These are phyloP conservation scores for Dalbergia oliveri DNA, from an alignment of 306 rosid genomes.

Conservation along the genomic window DNA sequence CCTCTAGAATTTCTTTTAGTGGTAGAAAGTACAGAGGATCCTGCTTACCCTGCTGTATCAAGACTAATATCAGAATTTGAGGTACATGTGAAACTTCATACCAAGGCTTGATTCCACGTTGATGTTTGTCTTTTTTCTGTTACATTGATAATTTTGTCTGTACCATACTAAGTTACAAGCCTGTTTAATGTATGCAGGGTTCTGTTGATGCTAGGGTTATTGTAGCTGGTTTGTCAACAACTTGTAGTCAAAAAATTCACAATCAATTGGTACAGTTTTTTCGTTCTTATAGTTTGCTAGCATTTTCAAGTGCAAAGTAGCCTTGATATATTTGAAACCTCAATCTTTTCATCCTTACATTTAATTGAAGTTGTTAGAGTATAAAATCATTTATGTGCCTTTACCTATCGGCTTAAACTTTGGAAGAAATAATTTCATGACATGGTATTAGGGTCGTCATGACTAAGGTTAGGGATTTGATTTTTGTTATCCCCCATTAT, in stretches of 20 bases:
- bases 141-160: slow-evolving; percentile 5
- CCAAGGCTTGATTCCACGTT: slow-evolving; percentile 34
- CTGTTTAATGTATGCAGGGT: slow-evolving; percentile 61
- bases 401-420: no score
- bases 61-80: slow-evolving; percentile 69
- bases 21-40: slow-evolving; percentile 91
- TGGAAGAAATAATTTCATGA: no score
- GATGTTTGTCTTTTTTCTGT: slow-evolving; percentile 9
- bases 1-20: slow-evolving; percentile 87
- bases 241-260: slow-evolving; percentile 98
- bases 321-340: slow-evolving; percentile 18
- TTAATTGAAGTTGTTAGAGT: neutral
- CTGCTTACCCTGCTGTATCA: slow-evolving; percentile 76
- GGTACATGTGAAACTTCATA: slow-evolving; percentile 56
- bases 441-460: no score
- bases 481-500: no score
- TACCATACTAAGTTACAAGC: slow-evolving; percentile 23
- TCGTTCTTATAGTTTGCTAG: slow-evolving; percentile 15
- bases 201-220: slow-evolving; percentile 79
- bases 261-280: slow-evolving; percentile 79
- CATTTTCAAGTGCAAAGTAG: slow-evolving; percentile 39
- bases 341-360: neutral
- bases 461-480: no score
- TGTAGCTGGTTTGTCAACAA: slow-evolving; percentile 90
- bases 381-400: no score